These are phyloP conservation scores for Aspergillus sp. DNA, from an alignment of 2,329 filamentous ascomycete species.

Conservation along the genomic window DNA sequence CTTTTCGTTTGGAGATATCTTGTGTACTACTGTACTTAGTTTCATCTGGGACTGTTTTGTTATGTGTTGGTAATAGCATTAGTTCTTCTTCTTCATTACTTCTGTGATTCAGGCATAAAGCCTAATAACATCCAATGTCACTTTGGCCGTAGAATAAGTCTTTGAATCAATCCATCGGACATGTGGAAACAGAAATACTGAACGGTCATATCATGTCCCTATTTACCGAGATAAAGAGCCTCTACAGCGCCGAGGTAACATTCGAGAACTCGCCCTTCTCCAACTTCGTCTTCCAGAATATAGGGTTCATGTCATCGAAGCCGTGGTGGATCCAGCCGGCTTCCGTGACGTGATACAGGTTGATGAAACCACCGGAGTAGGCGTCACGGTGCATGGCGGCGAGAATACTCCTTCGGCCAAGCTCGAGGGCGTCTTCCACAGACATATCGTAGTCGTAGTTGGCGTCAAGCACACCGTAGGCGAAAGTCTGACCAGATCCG, in stretches of 20 bases:
- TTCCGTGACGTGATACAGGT: conserved; percentile 99
- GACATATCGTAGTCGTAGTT: conserved; percentile 90
- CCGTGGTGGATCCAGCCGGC: conserved; percentile 98
- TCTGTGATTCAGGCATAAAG: not conserved
- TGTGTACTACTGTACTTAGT: conserved; percentile 18
- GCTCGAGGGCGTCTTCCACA: conserved; percentile 85
- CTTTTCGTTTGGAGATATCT: conserved; percentile 17
- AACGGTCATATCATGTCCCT: conserved; percentile 20
- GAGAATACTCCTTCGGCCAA: conserved; percentile 89
- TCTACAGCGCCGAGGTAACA: conserved; percentile 73
- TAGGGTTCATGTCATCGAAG: conserved; percentile 96
- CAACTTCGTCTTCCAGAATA: conserved; percentile 99
- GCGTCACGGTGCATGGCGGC: conserved; percentile 96
- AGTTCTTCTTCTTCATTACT: conserved; percentile 10
- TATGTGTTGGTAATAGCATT: conserved; percentile 17
- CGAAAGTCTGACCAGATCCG: conserved; percentile 96
- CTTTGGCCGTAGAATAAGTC: not conserved
- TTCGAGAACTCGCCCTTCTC: conserved; percentile 98
- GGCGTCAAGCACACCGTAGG: conserved; percentile 95
- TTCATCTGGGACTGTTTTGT: conserved; percentile 12
- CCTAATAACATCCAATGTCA: not conserved
- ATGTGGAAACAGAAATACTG: conserved; percentile 18
- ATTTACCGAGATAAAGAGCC: conserved; percentile 19
- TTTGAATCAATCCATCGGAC: conserved; percentile 14
- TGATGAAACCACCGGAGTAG: conserved; percentile 98